Percentiles rank a stretch among this genome's conserved stretches.
phyloP scores from a whole-genome alignment of 495 filamentous ascomycete genomes.

The Xylaria castorea region DNA sequence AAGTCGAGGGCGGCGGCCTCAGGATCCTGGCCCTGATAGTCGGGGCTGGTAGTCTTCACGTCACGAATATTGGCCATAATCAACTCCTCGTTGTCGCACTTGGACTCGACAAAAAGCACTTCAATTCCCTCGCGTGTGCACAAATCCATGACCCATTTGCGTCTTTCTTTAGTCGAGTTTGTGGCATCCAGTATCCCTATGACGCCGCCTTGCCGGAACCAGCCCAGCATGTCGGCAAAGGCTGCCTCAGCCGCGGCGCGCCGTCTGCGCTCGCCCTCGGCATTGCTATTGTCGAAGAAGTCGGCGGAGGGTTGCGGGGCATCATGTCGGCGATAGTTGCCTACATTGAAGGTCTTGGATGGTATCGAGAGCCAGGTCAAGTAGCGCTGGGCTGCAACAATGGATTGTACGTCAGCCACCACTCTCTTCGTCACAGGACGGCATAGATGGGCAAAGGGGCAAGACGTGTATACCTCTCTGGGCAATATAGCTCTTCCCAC shows the following conservation, averaged over 20 bases:
- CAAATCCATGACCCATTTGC: slow-evolving; percentile 86
- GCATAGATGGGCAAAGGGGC: slow-evolving; percentile 5
- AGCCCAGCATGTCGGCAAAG: slow-evolving; percentile 86
- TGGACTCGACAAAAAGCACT: slow-evolving; percentile 92
- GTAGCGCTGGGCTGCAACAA: slow-evolving; percentile 82
- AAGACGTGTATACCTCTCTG: slow-evolving; percentile 76
- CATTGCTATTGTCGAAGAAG: slow-evolving; percentile 90
- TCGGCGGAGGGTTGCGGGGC: slow-evolving; percentile 86
- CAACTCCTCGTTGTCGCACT: slow-evolving; percentile 91
- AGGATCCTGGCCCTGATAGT: slow-evolving; percentile 93
- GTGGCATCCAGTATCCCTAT: slow-evolving; percentile 96
- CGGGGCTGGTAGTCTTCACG: slow-evolving; percentile 94
- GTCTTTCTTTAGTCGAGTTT: slow-evolving; percentile 87
- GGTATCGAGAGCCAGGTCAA: slow-evolving; percentile 94
- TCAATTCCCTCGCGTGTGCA: slow-evolving; percentile 78
- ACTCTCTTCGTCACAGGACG: neutral
- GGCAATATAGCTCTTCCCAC: slow-evolving; percentile 96
- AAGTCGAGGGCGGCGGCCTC: slow-evolving; percentile 90
- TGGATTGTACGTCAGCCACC: slow-evolving; percentile 7
- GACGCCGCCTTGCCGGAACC: slow-evolving; percentile 80
- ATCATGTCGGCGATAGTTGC: slow-evolving; percentile 85
- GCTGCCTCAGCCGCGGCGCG: slow-evolving; percentile 88
- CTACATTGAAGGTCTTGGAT: slow-evolving; percentile 95
- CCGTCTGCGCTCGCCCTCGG: slow-evolving; percentile 87
- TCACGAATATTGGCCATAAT: slow-evolving; percentile 98